A percentile compares a stretch with the other conserved stretches of the same genome.
Evolutionary conservation across 371 early-diverging fungal genomes (phyloP).

Genomic region (Mortierella sp.): DNA sequence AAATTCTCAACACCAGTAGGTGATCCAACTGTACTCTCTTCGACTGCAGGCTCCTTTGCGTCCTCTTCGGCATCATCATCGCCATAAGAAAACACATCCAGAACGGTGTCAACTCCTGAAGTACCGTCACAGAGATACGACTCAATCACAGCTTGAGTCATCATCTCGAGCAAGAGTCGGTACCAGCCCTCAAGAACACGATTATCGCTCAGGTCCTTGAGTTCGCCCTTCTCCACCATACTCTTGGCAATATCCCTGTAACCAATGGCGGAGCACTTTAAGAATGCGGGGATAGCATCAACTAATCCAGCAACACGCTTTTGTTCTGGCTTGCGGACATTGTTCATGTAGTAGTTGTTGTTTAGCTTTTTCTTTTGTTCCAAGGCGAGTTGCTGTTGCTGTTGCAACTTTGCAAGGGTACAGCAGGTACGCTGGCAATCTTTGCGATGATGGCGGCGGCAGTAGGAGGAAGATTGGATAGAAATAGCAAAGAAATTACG

Average conservation of each 20-base stretch:
- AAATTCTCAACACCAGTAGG: conserved; percentile 9
- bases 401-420: conserved; percentile 51
- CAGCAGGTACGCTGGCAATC: conserved; percentile 56
- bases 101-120: conserved; percentile 64
- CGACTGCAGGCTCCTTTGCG: conserved; percentile 8
- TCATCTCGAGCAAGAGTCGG: conserved; percentile 67
- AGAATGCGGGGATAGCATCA: conserved; percentile 70
- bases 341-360: conserved; percentile 25
- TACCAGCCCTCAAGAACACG: conserved; percentile 71
- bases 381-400: conserved; percentile 54
- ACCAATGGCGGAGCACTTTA: conserved; percentile 69
- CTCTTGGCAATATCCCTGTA: conserved; percentile 44
- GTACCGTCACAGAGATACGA: conserved; percentile 70
- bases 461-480: conserved; percentile 35
- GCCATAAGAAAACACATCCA: conserved; percentile 72
- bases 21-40: neutral
- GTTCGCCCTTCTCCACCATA: conserved; percentile 30
- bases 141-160: conserved; percentile 74
- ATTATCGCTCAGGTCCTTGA: conserved; percentile 14
- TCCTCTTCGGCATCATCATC: conserved; percentile 66
- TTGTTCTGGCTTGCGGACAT: conserved; percentile 16
- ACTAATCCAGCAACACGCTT: conserved; percentile 59
- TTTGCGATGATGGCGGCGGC: conserved; percentile 56
- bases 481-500: conserved; percentile 36
- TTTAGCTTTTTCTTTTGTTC: conserved; percentile 56